These are phyloP conservation scores for Laburnicola sp. DNA, from an alignment of 2,329 filamentous ascomycete species.

Conservation along the genomic window DNA sequence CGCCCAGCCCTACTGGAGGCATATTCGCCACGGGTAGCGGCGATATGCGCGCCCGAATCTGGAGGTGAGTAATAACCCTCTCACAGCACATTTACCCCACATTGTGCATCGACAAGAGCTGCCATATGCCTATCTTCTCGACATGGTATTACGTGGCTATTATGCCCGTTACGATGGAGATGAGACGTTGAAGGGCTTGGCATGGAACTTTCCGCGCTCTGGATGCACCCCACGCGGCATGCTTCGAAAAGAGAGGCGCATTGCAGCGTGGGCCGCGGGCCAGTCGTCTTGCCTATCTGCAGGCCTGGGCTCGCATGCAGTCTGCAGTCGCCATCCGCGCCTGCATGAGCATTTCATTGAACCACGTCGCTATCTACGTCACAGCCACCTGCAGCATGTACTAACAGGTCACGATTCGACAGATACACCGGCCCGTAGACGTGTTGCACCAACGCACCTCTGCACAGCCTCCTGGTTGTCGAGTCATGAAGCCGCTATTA, in stretches of 20 bases:
- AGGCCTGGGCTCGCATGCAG: background rate
- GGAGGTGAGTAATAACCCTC: slow-evolving; percentile 63
- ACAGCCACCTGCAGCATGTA: background rate
- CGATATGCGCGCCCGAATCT: slow-evolving; percentile 97
- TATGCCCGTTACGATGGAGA: background rate
- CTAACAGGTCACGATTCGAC: slow-evolving; percentile 32
- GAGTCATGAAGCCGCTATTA: slow-evolving; percentile 10
- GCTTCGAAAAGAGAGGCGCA: background rate
- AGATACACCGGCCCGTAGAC: slow-evolving; percentile 39
- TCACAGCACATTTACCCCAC: background rate
- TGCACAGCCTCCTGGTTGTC: slow-evolving; percentile 3
- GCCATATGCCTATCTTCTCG: slow-evolving; percentile 1
- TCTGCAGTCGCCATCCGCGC: background rate
- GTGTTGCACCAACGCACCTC: background rate
- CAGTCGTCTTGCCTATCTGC: slow-evolving; percentile 9
- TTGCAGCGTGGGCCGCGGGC: slow-evolving; percentile 12
- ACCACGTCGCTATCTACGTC: background rate
- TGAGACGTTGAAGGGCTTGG: slow-evolving; percentile 14
- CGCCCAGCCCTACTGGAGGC: slow-evolving; percentile 83
- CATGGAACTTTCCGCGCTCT: slow-evolving; percentile 7
- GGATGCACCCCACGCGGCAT: slow-evolving; percentile 18
- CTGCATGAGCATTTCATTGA: background rate
- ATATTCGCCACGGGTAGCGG: slow-evolving; percentile 96
- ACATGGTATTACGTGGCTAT: slow-evolving; percentile 6
- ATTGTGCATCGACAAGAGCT: background rate